phyloP scores from a whole-genome alignment of 2,329 filamentous ascomycete species.

The Macrophomina tecta region DNA sequence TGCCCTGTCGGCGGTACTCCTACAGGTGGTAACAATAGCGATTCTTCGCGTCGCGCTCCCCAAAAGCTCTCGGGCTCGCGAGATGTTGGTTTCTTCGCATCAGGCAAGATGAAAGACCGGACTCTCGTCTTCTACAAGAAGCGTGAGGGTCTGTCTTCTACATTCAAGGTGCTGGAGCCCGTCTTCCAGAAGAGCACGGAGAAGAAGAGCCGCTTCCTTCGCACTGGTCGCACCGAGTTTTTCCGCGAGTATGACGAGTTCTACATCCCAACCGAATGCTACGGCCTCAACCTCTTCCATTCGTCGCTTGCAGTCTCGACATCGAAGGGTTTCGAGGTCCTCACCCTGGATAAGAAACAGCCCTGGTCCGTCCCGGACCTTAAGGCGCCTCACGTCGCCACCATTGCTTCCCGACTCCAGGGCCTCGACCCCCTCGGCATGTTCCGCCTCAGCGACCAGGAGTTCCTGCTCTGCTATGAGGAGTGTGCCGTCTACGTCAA shows the following conservation, averaged over 20 bases:
- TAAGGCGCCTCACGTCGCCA: constrained; percentile 76
- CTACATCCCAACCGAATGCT: constrained; percentile 95
- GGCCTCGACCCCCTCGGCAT: constrained; percentile 89
- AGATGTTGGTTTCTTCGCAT: constrained; percentile 96
- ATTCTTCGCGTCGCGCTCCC: constrained; percentile 82
- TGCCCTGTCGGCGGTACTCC: constrained; percentile 58
- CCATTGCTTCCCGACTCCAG: constrained; percentile 82
- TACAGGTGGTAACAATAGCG: constrained; percentile 62
- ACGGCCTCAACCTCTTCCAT: constrained; percentile 94
- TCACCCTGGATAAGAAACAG: constrained; percentile 96
- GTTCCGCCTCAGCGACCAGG: constrained; percentile 81
- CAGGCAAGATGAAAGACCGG: constrained; percentile 95
- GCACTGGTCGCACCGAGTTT: constrained; percentile 82
- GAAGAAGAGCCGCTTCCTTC: constrained; percentile 74
- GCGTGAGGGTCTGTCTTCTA: constrained; percentile 87
- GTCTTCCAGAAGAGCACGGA: constrained; percentile 92
- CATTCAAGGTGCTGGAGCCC: constrained; percentile 94
- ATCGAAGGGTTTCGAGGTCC: constrained; percentile 89
- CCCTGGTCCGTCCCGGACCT: constrained; percentile 92
- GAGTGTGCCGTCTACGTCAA: constrained; percentile 98
- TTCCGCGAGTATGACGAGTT: constrained; percentile 99
- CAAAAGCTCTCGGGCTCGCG: constrained; percentile 86
- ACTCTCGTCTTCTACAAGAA: constrained; percentile 97
- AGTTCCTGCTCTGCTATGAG: constrained; percentile 92
- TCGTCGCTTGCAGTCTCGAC: constrained; percentile 91